Evolutionary conservation across 2,329 filamentous ascomycete species (phyloP), one percentile per base, ranked within the genome.

Genomic region (Graphium sp.): DNA sequence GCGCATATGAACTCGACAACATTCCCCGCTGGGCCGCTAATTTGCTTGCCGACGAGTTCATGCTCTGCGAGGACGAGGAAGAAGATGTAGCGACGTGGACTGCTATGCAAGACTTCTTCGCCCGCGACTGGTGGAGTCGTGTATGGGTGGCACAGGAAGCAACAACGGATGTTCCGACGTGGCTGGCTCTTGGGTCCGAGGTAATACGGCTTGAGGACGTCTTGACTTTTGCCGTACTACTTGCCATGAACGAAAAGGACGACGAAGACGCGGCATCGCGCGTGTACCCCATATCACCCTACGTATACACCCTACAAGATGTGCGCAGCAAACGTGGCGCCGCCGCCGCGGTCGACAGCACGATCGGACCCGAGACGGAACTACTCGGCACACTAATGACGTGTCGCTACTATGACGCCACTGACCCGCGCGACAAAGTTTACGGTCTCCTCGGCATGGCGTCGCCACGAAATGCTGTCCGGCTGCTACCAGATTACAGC

Each of bases 391-490:
- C 32, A 6, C 31, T 37, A 3, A 34, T 34, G 19, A 26, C 34
- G 4, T 36, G 32, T 23, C 32, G 36, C 3, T 32, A 34, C 20
- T 33, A 34, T 17, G 36, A 37, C 14, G 33, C 39, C 7, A 33
- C 34, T 9, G 40, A 42, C 26, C 35, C 40, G n/a, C 31, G 37
- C 13, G 41, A 43, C 31, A 43, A 42, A 22, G 37, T 43, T 8
- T 43, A 42, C 32, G 41, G 40, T 16, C 33, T 41, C 7, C 35
- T 43, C 3, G 39, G 40, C 3, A 35, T 43, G 17, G 34, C 34
- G 12, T 36, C 35, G 5, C 29, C 29, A 12, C 18, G 29, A 3
- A 11, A 18, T 4, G 22, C 24, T 4, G 21, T 18, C 9, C 21
- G 24, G 3, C 18, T 31, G n/a, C 15, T 26, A 6, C 32, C 34